Conservation (phyloP, 1,284 basidiomycete genomes). For the Meripilus lineatus region DNA sequence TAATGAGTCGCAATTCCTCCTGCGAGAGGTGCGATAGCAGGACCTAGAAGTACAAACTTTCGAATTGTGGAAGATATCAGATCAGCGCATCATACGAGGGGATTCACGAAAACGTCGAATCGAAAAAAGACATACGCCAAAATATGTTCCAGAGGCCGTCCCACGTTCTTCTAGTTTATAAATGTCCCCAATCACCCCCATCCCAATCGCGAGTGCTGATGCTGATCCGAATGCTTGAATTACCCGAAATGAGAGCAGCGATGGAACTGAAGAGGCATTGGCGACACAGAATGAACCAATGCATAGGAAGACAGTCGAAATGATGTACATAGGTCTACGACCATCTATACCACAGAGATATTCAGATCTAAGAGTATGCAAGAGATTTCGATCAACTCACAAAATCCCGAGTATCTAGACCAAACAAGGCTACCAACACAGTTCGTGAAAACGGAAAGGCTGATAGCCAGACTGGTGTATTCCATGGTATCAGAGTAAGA, state of each 20-base stretch:
- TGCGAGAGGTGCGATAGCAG: constrained; percentile 25
- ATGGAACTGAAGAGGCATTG: constrained; percentile 35
- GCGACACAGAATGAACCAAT: constrained; percentile 59
- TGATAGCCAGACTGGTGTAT: constrained; percentile 44
- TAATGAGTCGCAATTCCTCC: constrained; percentile 45
- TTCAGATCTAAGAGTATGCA: background rate
- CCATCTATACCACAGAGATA: constrained; percentile 41
- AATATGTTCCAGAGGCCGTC: constrained; percentile 43
- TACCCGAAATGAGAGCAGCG: constrained; percentile 55
- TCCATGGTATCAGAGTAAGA: too few relatives aligned
- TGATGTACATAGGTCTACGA: constrained; percentile 56
- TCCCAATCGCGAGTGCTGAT: constrained; percentile 40
- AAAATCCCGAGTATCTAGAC: constrained; percentile 48
- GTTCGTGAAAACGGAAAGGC: constrained; percentile 38
- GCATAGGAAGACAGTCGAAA: constrained; percentile 51
- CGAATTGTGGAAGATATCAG: too few relatives aligned
- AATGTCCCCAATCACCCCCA: constrained; percentile 47
- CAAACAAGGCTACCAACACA: constrained; percentile 43
- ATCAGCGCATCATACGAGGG: too few relatives aligned
- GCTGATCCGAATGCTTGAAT: constrained; percentile 57
- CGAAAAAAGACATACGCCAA: too few relatives aligned
- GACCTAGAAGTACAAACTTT: constrained; percentile 18
- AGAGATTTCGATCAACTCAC: constrained; percentile 26
- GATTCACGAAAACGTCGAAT: constrained; percentile 19
- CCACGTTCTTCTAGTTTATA: constrained; percentile 42